These are phyloP conservation scores for Mucor ambiguus DNA, from an alignment of 371 early-diverging fungal genomes.

Conservation along the genomic window DNA sequence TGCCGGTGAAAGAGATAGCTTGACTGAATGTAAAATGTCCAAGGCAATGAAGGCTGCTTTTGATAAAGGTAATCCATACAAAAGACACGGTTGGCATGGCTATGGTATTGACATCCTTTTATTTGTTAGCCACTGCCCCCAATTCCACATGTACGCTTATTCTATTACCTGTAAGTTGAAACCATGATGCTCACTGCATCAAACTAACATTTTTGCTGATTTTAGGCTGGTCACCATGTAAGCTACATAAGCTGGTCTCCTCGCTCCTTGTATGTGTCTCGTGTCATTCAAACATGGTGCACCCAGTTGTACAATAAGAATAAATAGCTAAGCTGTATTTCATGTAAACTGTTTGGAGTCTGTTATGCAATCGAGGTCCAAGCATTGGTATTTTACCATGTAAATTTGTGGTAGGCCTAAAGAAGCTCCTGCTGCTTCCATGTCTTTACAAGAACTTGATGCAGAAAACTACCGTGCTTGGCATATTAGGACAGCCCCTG, in stretches of 20 bases:
- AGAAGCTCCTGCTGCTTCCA: too few species aligned
- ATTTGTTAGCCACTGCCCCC: neutral
- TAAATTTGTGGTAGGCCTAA: too few species aligned
- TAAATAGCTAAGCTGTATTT: neutral
- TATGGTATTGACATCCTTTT: neutral
- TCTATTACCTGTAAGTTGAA: slow-evolving; percentile 20
- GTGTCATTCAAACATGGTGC: slow-evolving; percentile 45
- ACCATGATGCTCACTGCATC: neutral
- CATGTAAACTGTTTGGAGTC: too few species aligned
- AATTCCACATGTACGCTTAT: slow-evolving; percentile 6
- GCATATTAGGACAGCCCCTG: too few species aligned
- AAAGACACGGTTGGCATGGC: neutral
- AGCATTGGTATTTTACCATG: too few species aligned
- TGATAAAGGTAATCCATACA: slow-evolving; percentile 45
- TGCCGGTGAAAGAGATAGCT: slow-evolving; percentile 37
- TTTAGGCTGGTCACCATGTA: slow-evolving; percentile 40
- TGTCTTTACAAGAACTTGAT: too few species aligned
- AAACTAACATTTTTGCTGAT: neutral
- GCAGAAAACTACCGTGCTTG: too few species aligned
- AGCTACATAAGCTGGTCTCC: slow-evolving; percentile 44
- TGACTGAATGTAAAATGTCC: slow-evolving; percentile 26
- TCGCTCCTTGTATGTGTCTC: slow-evolving; percentile 34
- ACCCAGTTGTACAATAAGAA: slow-evolving; percentile 23
- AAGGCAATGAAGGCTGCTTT: slow-evolving; percentile 30
- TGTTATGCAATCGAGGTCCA: too few species aligned